These are phyloP conservation scores for Cystofilobasidium capitatum DNA, from an alignment of 768 basidiomycete genomes.

Conservation along the genomic window DNA sequence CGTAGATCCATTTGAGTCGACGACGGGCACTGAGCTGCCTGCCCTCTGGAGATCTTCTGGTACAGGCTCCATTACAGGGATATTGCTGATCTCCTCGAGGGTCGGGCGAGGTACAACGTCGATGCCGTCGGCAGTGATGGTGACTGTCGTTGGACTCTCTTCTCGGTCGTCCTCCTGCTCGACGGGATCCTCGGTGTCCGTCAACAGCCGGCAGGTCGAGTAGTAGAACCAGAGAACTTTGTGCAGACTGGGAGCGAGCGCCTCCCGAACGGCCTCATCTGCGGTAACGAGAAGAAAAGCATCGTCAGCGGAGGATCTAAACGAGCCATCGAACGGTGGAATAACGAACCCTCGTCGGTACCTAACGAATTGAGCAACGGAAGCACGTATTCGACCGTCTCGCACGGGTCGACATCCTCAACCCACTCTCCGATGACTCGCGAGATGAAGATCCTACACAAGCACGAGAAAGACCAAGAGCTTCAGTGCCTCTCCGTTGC, in stretches of 20 bases:
- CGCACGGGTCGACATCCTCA: conserved; percentile 62
- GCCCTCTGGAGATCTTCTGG: not conserved
- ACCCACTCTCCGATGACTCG: conserved; percentile 73
- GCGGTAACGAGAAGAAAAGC: conserved; percentile 7
- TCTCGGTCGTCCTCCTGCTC: not conserved
- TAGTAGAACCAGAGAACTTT: conserved; percentile 90
- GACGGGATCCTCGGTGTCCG: conserved; percentile 43
- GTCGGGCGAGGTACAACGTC: conserved; percentile 32
- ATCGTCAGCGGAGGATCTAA: not conserved
- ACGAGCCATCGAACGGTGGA: not conserved
- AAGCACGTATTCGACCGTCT: conserved; percentile 85
- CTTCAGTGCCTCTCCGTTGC: too few relatives aligned
- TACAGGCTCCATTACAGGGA: not conserved
- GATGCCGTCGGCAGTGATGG: conserved; percentile 34
- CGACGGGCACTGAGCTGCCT: not conserved
- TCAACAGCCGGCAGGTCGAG: conserved; percentile 58
- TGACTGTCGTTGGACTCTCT: not conserved
- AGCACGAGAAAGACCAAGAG: not conserved
- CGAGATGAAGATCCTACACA: conserved; percentile 63
- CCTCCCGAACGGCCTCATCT: conserved; percentile 85
- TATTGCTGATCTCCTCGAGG: conserved; percentile 26
- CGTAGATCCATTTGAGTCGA: not conserved
- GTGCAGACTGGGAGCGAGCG: conserved; percentile 68
- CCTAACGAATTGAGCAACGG: conserved; percentile 79
- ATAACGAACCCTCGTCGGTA: conserved; percentile 64